A percentile compares a stretch with the other conserved stretches of the same genome.
Conservation (phyloP, 108 stramenopile genomes). For the Skeletonema marinoi region DNA sequence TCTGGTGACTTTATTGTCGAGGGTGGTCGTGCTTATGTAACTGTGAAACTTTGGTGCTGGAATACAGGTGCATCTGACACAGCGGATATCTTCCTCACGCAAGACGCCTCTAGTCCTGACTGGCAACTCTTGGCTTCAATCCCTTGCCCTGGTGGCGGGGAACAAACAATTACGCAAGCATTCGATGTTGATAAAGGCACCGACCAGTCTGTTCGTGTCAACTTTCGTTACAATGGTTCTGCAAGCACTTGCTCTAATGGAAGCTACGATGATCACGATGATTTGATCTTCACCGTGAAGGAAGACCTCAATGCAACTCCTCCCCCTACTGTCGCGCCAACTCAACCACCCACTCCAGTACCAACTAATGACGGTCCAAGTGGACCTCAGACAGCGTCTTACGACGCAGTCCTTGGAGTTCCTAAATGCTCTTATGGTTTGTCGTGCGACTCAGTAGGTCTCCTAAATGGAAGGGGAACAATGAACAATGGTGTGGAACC, state of each 20-base stretch:
- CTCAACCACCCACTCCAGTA: no score
- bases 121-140: neutral
- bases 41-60: slow-evolving; percentile 10
- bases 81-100: slow-evolving; percentile 16
- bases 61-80: neutral
- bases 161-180: neutral
- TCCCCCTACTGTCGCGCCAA: no score
- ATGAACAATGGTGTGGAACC: neutral
- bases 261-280: slow-evolving; percentile 23
- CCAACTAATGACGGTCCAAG: neutral
- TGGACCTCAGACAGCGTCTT: neutral
- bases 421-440: neutral
- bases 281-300: slow-evolving; percentile 16
- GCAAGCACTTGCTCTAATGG: slow-evolving; percentile 1
- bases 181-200: neutral
- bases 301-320: neutral
- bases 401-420: neutral
- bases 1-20: slow-evolving; percentile 4
- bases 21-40: neutral
- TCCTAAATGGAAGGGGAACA: slow-evolving; percentile 9
- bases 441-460: neutral
- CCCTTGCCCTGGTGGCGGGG: neutral
- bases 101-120: slow-evolving; percentile 10
- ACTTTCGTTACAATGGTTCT: slow-evolving; percentile 3
- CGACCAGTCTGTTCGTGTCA: neutral